A percentile compares a stretch with the other conserved stretches of the same genome.
These are phyloP conservation scores for Candida chilensis DNA, from an alignment of 805 yeast species.

Conservation along the genomic window DNA sequence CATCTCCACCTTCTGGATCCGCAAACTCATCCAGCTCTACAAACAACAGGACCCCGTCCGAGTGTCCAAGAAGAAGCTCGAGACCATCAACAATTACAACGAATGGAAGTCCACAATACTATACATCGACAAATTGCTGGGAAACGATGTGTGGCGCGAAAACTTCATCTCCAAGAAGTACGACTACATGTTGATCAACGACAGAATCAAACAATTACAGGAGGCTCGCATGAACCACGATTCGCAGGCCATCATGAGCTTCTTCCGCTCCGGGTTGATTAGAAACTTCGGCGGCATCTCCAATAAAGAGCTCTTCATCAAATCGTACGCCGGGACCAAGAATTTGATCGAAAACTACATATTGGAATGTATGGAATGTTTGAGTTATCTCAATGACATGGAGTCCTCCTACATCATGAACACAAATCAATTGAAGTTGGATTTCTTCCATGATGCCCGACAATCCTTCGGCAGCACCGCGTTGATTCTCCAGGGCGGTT, in stretches of 20 bases:
- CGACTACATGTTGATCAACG: conserved; percentile 76
- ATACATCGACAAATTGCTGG: conserved; percentile 39
- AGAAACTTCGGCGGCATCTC: conserved; percentile 91
- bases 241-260: conserved; percentile 46
- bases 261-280: conserved; percentile 73
- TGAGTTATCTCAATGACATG: conserved; percentile 48
- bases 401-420: conserved; percentile 14
- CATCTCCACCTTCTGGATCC: conserved; percentile 37
- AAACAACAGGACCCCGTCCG: conserved; percentile 32
- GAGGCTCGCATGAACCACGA: conserved; percentile 56
- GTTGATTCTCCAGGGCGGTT: conserved; percentile 87
- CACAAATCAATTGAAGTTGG: conserved; percentile 49
- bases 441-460: conserved; percentile 77
- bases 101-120: conserved; percentile 61
- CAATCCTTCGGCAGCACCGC: conserved; percentile 91
- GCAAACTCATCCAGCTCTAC: conserved; percentile 21
- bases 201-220: conserved; percentile 53
- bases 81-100: conserved; percentile 45
- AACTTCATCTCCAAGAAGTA: conserved; percentile 75
- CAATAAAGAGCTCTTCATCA: conserved; percentile 66
- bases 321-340: conserved; percentile 85
- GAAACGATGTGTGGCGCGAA: conserved; percentile 63
- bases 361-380: conserved; percentile 60
- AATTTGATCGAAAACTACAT: conserved; percentile 81
- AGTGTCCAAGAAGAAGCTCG: conserved; percentile 38